Percentiles rank a stretch among this genome's conserved stretches.
These are phyloP conservation scores for Gymnopus androsaceus DNA, from an alignment of 1,284 basidiomycete species.

Conservation along the genomic window DNA sequence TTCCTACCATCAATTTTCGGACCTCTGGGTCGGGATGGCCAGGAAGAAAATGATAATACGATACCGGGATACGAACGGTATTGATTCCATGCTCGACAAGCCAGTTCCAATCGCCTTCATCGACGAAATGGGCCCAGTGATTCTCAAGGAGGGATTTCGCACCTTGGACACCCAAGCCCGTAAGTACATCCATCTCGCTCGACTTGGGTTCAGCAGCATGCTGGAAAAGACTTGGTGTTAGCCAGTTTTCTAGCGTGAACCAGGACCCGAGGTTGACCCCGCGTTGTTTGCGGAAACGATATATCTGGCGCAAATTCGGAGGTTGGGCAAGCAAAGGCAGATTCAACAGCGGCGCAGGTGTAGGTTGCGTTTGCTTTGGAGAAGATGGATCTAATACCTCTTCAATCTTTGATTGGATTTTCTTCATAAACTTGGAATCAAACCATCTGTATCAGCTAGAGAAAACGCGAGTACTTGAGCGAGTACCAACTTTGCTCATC, in stretches of 20 bases:
- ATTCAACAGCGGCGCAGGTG: not conserved
- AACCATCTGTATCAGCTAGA: not conserved
- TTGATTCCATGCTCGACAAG: slow-evolving; percentile 77
- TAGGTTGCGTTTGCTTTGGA: not conserved
- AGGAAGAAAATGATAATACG: slow-evolving; percentile 28
- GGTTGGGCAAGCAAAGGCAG: slow-evolving; percentile 1
- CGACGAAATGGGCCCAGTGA: slow-evolving; percentile 85
- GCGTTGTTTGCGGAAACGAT: slow-evolving; percentile 74
- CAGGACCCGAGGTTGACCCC: slow-evolving; percentile 85
- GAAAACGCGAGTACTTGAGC: not conserved
- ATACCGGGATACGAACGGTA: slow-evolving; percentile 80
- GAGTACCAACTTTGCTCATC: slow-evolving; percentile 2
- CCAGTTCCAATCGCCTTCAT: slow-evolving; percentile 73
- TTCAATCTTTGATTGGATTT: slow-evolving; percentile 11
- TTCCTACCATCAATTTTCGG: slow-evolving; percentile 37
- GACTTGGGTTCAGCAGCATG: slow-evolving; percentile 56
- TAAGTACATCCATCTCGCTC: slow-evolving; percentile 76
- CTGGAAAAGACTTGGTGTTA: slow-evolving; percentile 57
- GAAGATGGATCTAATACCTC: not conserved
- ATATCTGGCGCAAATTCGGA: slow-evolving; percentile 26
- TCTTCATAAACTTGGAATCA: slow-evolving; percentile 9
- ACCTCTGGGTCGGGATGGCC: slow-evolving; percentile 3
- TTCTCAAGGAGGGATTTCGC: slow-evolving; percentile 67
- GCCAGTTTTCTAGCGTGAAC: slow-evolving; percentile 82
- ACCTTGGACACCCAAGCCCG: slow-evolving; percentile 39